A percentile compares a stretch with the other conserved stretches of the same genome.
Conservation (phyloP, 768 basidiomycete species). For the Pleurotus ostreatus region DNA sequence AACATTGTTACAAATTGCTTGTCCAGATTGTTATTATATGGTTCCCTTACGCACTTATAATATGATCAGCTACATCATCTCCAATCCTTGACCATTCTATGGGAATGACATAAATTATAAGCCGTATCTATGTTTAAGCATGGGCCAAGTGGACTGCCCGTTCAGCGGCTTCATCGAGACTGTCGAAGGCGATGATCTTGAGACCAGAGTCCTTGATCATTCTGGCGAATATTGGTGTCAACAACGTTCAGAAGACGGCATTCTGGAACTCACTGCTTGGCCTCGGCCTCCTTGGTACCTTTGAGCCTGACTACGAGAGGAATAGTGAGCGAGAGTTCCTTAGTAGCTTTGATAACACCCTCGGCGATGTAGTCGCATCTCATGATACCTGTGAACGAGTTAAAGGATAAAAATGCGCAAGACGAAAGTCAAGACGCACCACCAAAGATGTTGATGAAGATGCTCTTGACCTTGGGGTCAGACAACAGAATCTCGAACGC, state of each 20-base stretch:
- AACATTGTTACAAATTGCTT: conserved; percentile 16
- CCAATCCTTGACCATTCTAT: conserved; percentile 6
- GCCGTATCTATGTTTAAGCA: conserved; percentile 28
- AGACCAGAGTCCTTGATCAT: conserved; percentile 92
- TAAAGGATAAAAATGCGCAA: neutral
- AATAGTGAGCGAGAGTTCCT: conserved; percentile 79
- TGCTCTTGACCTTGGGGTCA: conserved; percentile 93
- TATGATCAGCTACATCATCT: conserved; percentile 23
- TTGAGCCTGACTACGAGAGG: conserved; percentile 94
- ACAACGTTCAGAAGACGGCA: neutral
- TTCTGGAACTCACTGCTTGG: conserved; percentile 71
- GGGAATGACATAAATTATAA: conserved; percentile 11
- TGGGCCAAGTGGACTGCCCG: conserved; percentile 68
- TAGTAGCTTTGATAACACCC: conserved; percentile 97
- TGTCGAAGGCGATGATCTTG: conserved; percentile 91
- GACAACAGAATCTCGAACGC: conserved; percentile 93
- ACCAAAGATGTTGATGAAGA: conserved; percentile 98
- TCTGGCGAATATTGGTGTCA: conserved; percentile 36
- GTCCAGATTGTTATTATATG: conserved; percentile 23
- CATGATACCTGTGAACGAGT: conserved; percentile 72
- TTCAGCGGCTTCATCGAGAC: conserved; percentile 87
- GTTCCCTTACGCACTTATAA: conserved; percentile 28
- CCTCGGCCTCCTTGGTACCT: conserved; percentile 95
- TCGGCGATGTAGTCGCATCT: conserved; percentile 98
- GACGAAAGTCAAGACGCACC: conserved; percentile 36